Percentiles rank a stretch among this genome's conserved stretches.
These are phyloP conservation scores for Trametes gibbosa DNA, from an alignment of 768 basidiomycete species.

Conservation along the genomic window DNA sequence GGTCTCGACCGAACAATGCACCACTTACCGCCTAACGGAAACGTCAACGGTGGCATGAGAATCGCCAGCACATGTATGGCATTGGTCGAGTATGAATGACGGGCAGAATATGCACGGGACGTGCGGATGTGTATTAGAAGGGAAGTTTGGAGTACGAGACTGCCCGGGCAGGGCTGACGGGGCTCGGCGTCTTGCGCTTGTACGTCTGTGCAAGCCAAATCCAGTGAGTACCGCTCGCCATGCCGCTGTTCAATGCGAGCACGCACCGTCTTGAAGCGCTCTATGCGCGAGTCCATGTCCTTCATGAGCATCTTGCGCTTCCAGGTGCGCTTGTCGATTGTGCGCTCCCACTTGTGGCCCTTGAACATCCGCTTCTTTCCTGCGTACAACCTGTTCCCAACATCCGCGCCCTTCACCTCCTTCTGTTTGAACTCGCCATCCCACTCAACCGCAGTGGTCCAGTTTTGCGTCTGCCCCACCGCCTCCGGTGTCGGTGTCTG, in stretches of 20 bases:
- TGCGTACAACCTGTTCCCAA: constrained; percentile 65
- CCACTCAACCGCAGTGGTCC: constrained; percentile 23
- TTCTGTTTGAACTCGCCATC: constrained; percentile 31
- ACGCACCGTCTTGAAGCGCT: constrained; percentile 60
- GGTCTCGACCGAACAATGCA: too few species aligned
- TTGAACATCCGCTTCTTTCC: constrained; percentile 87
- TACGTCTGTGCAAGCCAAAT: constrained; percentile 11
- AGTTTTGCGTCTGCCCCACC: constrained; percentile 1
- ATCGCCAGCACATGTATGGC: too few species aligned
- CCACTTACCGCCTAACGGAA: too few species aligned
- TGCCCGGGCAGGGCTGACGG: constrained; percentile 18
- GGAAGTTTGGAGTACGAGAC: constrained; percentile 24
- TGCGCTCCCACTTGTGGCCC: constrained; percentile 85
- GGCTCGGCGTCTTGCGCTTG: constrained; percentile 21
- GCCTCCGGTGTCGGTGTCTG: constrained; percentile 20
- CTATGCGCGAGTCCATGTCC: constrained; percentile 66
- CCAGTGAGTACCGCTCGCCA: neutral
- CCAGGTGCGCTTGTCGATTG: constrained; percentile 43
- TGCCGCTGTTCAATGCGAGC: neutral
- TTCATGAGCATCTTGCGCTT: constrained; percentile 58
- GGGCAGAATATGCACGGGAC: neutral
- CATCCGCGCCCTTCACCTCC: constrained; percentile 45
- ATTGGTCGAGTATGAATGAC: neutral
- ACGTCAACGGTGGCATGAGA: too few species aligned
- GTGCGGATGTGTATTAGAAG: constrained; percentile 11